Base-by-base conservation (phyloP, 106 monocot genomes). In the Dactylorhiza incarnata region DNA sequence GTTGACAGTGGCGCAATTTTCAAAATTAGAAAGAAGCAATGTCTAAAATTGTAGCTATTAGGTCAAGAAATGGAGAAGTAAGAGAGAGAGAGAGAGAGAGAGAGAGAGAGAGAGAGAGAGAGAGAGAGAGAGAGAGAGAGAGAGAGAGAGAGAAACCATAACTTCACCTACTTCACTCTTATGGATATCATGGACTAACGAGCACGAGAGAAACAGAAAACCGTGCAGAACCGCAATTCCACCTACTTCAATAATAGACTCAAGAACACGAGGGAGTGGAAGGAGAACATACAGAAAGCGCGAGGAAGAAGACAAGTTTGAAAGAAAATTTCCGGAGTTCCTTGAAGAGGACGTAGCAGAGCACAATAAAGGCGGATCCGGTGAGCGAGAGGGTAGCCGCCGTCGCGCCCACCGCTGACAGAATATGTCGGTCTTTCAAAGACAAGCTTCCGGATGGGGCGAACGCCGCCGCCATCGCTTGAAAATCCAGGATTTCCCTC, bases 291-390 rank as follows among this genome's bases (percentile, higher is more conserved):
- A 97, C 99, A 16, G 99, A 94, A 75, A 99, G 87, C n/a, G 94
- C 94, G 49, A 99, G 99, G 77, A 89, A 99, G 91, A 94, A 99
- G 62, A 99, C 83, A 74, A 99, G 94, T 75, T 89, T 99, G 89
- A 99, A 99, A 23, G 99, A 99, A 85, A 99, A 99, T 79, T 99
- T 99, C 75, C 88, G 99, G 74, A 99, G 99, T 74, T 99, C 99
- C 78, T 85, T 91, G 83, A 99, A 99, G 78, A 99, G 75, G 63
- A 94, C 59, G 71, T 99, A 99, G 81, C 99, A 99, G 22, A 99
- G 80, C 19, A 94, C 99, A 75, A 99, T 94, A 78, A 99, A 99
- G 19, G 91, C 79, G 53, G 99, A 99, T 3, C 99, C 99, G 4
- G 73, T 78, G 2, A 99, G 83, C 0, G 99, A 99, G 50, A 99